phyloP scores from a whole-genome alignment of 192 early-diverging fungal species.

The Mortierella alpina region DNA sequence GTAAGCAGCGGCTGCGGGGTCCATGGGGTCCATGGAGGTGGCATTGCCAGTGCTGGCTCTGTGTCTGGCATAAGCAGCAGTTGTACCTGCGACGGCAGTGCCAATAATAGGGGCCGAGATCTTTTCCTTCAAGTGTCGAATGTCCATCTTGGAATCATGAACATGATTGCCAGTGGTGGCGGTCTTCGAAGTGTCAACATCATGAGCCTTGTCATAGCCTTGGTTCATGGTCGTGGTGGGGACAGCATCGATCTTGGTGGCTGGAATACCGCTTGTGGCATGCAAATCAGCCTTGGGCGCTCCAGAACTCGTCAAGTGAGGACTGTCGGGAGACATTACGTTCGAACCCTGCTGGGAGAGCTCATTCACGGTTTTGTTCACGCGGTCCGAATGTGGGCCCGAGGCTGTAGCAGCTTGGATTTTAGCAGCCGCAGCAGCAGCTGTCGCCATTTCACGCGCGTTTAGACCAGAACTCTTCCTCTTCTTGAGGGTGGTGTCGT shows the following conservation, averaged over 20 bases:
- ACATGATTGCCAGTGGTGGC: neutral
- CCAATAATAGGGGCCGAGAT: conserved; percentile 4
- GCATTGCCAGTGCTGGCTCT: too few relatives aligned
- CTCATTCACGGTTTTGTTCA: neutral
- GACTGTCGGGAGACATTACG: neutral
- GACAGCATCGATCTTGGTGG: conserved; percentile 11
- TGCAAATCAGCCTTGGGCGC: conserved; percentile 6
- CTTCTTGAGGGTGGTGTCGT: too few relatives aligned
- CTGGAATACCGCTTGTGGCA: conserved; percentile 6
- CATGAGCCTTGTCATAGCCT: neutral
- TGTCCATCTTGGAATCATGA: neutral
- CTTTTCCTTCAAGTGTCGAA: conserved; percentile 3
- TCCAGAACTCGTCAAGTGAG: conserved; percentile 3
- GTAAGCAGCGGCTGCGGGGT: too few relatives aligned
- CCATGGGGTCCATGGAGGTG: too few relatives aligned
- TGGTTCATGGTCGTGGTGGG: conserved; percentile 11
- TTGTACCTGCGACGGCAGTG: neutral
- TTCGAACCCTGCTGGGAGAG: neutral
- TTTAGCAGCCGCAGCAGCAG: neutral
- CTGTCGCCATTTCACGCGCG: too few relatives aligned
- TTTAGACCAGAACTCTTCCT: too few relatives aligned
- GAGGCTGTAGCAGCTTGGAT: neutral
- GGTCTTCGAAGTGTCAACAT: neutral
- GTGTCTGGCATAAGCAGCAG: neutral
- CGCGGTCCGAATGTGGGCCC: too few relatives aligned